Percentiles rank a stretch among this genome's conserved stretches.
Evolutionary conservation across 176 grass and related monocot species (phyloP).

Genomic region (Cymbopogon citratus): DNA sequence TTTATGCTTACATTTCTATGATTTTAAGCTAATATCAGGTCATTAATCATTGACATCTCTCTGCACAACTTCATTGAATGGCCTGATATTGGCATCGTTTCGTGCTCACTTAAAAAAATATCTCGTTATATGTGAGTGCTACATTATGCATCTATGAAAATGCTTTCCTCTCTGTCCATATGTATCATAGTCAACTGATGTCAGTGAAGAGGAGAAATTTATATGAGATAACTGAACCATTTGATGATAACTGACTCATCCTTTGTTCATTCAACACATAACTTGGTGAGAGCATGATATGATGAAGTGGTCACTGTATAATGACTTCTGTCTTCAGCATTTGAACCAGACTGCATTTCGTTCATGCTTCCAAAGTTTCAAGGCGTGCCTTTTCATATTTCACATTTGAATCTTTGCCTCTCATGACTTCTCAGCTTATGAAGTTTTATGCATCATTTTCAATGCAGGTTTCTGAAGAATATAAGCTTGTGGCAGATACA

Average conservation of each 20-base stretch:
- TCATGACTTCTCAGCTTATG: slow-evolving; percentile 9
- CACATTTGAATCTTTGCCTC: slow-evolving; percentile 5
- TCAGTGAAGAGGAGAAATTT: slow-evolving; percentile 16
- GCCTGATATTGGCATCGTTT: neutral
- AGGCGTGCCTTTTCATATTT: slow-evolving; percentile 8
- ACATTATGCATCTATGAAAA: neutral
- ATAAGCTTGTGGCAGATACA: slow-evolving; percentile 83
- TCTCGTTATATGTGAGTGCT: neutral
- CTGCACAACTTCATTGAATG: neutral
- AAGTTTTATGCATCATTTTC: slow-evolving; percentile 9
- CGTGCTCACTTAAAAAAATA: neutral
- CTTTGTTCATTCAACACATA: slow-evolving; percentile 7
- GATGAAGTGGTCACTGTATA: neutral
- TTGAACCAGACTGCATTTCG: neutral
- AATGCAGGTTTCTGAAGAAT: slow-evolving; percentile 83
- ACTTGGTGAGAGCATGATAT: slow-evolving; percentile 4
- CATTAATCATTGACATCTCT: slow-evolving; percentile 5
- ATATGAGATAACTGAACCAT: slow-evolving; percentile 5
- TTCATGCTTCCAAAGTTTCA: neutral
- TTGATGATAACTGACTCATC: neutral
- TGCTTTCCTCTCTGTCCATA: neutral
- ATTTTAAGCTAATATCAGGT: neutral
- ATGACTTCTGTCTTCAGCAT: neutral
- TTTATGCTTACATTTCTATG: neutral
- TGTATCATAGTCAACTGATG: neutral